Conservation (phyloP, 495 filamentous ascomycete species). For the Wilcoxina mikolae region DNA sequence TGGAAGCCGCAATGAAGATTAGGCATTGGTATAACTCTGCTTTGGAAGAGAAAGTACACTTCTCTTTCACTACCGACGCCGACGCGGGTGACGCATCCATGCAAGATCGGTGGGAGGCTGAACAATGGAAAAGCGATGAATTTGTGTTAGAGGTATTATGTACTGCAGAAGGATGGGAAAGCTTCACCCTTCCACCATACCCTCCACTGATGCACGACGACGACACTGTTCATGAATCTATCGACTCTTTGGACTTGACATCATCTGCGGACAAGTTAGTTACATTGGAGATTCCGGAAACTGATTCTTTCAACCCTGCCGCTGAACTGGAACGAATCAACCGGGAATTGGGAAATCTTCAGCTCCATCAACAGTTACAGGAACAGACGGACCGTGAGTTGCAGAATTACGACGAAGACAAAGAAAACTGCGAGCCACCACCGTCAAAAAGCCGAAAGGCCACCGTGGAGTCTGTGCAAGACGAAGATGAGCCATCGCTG, state of each 20-base stretch:
- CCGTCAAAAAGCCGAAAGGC: constrained; percentile 9
- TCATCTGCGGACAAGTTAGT: constrained; percentile 16
- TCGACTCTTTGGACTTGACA: constrained; percentile 9
- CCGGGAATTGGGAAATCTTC: constrained; percentile 16
- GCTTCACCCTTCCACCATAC: not conserved
- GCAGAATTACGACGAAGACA: constrained; percentile 18
- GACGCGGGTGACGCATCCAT: constrained; percentile 11
- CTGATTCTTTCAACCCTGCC: constrained; percentile 10
- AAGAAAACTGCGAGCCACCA: constrained; percentile 18
- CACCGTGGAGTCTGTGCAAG: constrained; percentile 22
- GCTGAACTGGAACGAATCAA: constrained; percentile 24
- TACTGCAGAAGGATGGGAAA: constrained; percentile 11
- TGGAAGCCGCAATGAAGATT: constrained; percentile 12
- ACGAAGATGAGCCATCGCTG: constrained; percentile 14
- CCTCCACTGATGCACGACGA: not conserved
- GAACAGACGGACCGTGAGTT: not conserved
- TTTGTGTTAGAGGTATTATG: constrained; percentile 20
- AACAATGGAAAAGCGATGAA: constrained; percentile 17
- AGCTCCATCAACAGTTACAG: constrained; percentile 13
- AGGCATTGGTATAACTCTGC: constrained; percentile 14
- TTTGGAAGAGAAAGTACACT: constrained; percentile 14
- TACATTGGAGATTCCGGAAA: constrained; percentile 11
- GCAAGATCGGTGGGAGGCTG: constrained; percentile 20
- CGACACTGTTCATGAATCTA: not conserved
- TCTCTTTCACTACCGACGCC: constrained; percentile 14